Percentiles rank a stretch among this genome's conserved stretches.
phyloP scores from a whole-genome alignment of 1,139 yeast genomes.

The Zygoascus sp. region DNA sequence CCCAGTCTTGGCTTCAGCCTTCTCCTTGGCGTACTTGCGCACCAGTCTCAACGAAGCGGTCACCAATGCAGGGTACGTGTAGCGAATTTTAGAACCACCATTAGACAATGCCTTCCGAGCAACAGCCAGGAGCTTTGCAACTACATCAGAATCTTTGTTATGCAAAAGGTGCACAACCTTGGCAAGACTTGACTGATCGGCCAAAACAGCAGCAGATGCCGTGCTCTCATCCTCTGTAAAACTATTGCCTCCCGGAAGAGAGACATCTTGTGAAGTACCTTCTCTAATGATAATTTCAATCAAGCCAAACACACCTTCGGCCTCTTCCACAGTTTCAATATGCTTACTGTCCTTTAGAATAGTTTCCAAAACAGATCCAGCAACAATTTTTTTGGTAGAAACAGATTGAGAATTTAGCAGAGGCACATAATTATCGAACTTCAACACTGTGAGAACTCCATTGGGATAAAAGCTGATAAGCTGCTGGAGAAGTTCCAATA shows the following conservation, averaged over 20 bases:
- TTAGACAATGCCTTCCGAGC: constrained; percentile 53
- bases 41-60: constrained; percentile 56
- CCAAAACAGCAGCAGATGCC: constrained; percentile 15
- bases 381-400: constrained; percentile 36
- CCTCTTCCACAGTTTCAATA: constrained; percentile 32
- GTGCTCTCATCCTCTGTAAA: constrained; percentile 18
- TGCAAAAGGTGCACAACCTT: constrained; percentile 62
- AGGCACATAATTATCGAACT: constrained; percentile 35
- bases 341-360: constrained; percentile 29
- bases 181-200: constrained; percentile 42
- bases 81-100: constrained; percentile 51
- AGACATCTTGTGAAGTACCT: constrained; percentile 19
- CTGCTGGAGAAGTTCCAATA: constrained; percentile 52
- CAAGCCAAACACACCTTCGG: constrained; percentile 38
- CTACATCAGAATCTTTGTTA: constrained; percentile 47
- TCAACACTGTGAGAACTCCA: constrained; percentile 34
- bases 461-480: constrained; percentile 47
- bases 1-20: constrained; percentile 32
- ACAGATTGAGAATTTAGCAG: constrained; percentile 37
- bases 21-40: constrained; percentile 39
- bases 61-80: constrained; percentile 73
- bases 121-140: constrained; percentile 53
- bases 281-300: constrained; percentile 36
- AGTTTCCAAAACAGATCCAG: constrained; percentile 34
- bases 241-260: constrained; percentile 18